phyloP scores from a whole-genome alignment of 805 yeast genomes.

The Nakazawaea sp. region DNA sequence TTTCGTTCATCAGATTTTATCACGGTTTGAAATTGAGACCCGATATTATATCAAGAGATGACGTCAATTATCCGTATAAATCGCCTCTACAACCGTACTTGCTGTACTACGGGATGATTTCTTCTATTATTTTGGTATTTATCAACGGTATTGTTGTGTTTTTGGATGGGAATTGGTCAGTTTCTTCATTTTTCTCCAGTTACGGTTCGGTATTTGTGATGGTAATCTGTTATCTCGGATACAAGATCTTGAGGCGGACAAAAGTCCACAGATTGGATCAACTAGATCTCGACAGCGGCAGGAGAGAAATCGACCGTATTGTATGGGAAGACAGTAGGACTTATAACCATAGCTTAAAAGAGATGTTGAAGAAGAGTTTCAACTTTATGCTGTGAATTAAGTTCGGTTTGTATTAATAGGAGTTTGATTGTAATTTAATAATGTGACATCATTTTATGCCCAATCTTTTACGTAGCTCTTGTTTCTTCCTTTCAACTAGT shows the following conservation, averaged over 20 bases:
- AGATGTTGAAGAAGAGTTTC: slow-evolving; percentile 18
- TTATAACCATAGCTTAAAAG: slow-evolving; percentile 25
- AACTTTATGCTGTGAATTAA: slow-evolving; percentile 6
- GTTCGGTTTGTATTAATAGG: neutral
- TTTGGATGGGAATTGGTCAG: slow-evolving; percentile 40
- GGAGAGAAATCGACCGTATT: slow-evolving; percentile 75
- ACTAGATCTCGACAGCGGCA: slow-evolving; percentile 75
- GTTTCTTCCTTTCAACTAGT: slow-evolving; percentile 38
- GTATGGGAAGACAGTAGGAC: slow-evolving; percentile 71
- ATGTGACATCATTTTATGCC: neutral
- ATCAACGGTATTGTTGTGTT: slow-evolving; percentile 47
- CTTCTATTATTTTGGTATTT: slow-evolving; percentile 34
- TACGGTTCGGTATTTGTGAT: slow-evolving; percentile 46
- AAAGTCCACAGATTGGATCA: slow-evolving; percentile 64
- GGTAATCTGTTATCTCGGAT: slow-evolving; percentile 34
- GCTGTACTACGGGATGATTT: slow-evolving; percentile 41
- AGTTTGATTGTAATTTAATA: no score
- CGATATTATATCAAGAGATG: slow-evolving; percentile 48
- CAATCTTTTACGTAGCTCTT: slow-evolving; percentile 34
- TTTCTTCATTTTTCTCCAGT: slow-evolving; percentile 42
- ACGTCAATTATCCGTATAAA: slow-evolving; percentile 48
- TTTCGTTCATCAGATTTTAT: slow-evolving; percentile 47
- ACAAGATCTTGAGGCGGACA: slow-evolving; percentile 56
- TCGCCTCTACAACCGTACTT: slow-evolving; percentile 51
- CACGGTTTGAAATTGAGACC: slow-evolving; percentile 48